phyloP scores from a whole-genome alignment of 441 rosid species.

The Euphorbia celastroides region DNA sequence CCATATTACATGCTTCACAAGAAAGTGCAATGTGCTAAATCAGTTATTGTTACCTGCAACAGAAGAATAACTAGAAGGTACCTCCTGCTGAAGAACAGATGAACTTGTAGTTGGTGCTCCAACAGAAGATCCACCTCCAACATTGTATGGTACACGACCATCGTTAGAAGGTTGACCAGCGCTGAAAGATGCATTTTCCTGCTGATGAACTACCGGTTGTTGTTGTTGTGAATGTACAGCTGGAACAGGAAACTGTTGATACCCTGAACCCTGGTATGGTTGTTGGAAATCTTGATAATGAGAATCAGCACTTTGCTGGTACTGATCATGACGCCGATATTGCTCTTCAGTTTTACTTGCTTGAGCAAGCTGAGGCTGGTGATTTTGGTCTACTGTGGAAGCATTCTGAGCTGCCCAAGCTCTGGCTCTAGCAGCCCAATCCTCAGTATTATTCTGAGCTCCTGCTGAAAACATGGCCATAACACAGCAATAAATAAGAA shows the following conservation, averaged over 20 bases:
- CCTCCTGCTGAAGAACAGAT: constrained; percentile 97
- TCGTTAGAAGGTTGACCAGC: constrained; percentile 41
- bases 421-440: constrained; percentile 96
- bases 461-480: constrained; percentile 17
- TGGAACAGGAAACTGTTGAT: constrained; percentile 61
- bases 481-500: neutral
- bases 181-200: constrained; percentile 34
- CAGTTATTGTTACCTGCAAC: constrained; percentile 90
- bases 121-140: constrained; percentile 43
- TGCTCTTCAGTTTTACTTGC: constrained; percentile 47
- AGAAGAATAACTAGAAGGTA: constrained; percentile 99
- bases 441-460: constrained; percentile 59
- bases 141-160: constrained; percentile 32
- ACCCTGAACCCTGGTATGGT: constrained; percentile 34
- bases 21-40: constrained; percentile 49
- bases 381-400: constrained; percentile 48
- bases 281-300: constrained; percentile 57
- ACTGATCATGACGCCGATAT: constrained; percentile 42
- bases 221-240: constrained; percentile 35
- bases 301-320: constrained; percentile 39
- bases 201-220: constrained; percentile 40
- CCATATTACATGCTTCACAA: constrained; percentile 39
- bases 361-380: constrained; percentile 44
- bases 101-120: constrained; percentile 49
- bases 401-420: constrained; percentile 79